Percentiles rank a stretch among this genome's conserved stretches.
Conservation (phyloP, 257 asterid species). For the Eustoma russellianum region DNA sequence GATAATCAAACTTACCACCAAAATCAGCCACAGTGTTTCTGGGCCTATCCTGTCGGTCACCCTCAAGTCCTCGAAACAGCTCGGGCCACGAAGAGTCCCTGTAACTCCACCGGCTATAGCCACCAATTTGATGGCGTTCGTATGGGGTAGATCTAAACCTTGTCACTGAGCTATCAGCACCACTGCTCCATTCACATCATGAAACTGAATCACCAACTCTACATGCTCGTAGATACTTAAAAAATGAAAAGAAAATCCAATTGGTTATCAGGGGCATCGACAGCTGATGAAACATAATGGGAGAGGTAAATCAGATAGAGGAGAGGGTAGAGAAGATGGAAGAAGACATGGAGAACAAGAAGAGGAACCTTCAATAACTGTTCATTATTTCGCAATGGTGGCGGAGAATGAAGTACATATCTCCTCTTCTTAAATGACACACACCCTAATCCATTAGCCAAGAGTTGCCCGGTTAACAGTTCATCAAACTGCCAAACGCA, state of each 20-base stretch:
- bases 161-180: conserved; percentile 37
- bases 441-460: conserved; percentile 33
- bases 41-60: conserved; percentile 35
- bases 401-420: conserved; percentile 31
- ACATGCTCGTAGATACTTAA: conserved; percentile 29
- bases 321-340: no score
- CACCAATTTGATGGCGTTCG: conserved; percentile 37
- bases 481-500: conserved; percentile 38
- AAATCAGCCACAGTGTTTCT: conserved; percentile 17
- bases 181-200: conserved; percentile 33
- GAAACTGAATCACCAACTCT: conserved; percentile 20
- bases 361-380: conserved; percentile 23
- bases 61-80: conserved; percentile 32
- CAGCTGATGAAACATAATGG: neutral
- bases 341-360: conserved; percentile 10
- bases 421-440: conserved; percentile 63
- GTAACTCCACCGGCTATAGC: conserved; percentile 28
- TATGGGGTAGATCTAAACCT: conserved; percentile 35
- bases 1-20: conserved; percentile 14
- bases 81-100: conserved; percentile 46
- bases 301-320: neutral
- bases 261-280: conserved; percentile 26
- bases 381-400: conserved; percentile 11
- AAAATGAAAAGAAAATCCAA: conserved; percentile 3
- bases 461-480: conserved; percentile 1